Evolutionary conservation across 169 alveolate genomes (phyloP), one percentile per base, ranked within the genome.

Genomic region (Eimeria sp.): DNA sequence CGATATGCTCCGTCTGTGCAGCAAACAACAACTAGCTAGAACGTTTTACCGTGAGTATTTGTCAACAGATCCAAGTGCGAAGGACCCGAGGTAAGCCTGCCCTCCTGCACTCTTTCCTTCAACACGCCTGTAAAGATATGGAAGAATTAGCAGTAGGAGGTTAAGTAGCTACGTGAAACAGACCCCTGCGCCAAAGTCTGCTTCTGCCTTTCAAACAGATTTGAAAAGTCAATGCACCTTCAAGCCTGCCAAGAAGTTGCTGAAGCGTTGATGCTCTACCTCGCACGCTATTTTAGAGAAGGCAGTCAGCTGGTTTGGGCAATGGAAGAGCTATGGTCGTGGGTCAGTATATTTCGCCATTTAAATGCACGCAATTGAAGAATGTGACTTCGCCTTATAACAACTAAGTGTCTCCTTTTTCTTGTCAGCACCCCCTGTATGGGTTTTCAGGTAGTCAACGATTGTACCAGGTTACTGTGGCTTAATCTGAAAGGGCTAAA

Each of bases 261-360:
- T 71, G 96, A 94, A 76, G 96, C 96, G n/a, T 64, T 94, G 30
- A 64, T 60, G 66, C 80, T 94, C 72, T 94, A 94, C 89, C 68
- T 94, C 20, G 64, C 96, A 30, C 72, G 96, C 14, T 94, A 83
- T 54, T 94, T 94, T 82, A 87, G 68, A 46, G 74, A 91, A 23
- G 96, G 96, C 60, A 74, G 66, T 25, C 91, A 80, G 49, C 87
- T 91, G 46, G 96, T 91, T 30, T 76, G 77, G 60, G 87, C 96
- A 2, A 78, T 91, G 78, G 78, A 30, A 49, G 96, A 91, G 72
- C 71, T 91, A 43, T 91, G 96, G 96, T 78, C 64, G 43, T 91
- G 96, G 96, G 96, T 91, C 30, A 82, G 96, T 46, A 6, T 56
- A 46, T 77, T n/a, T 43, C 40, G 60, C 56, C 37, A 40, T 43